These are phyloP conservation scores for Xylariaceae sp. DNA, from an alignment of 2,329 filamentous ascomycete species.

Conservation along the genomic window DNA sequence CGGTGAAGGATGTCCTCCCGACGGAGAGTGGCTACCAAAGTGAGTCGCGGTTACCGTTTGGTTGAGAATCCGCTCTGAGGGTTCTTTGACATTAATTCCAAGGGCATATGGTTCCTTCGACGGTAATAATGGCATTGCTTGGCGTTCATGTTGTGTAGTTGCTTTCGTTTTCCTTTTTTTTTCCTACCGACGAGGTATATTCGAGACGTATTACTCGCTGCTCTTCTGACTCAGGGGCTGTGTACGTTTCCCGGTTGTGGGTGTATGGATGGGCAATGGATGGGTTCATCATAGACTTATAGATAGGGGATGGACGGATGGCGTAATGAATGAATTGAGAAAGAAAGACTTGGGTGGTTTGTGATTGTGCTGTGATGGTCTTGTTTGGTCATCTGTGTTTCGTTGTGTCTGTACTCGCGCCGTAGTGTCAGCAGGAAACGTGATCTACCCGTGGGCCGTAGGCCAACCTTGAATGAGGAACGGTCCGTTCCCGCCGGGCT, in stretches of 20 bases:
- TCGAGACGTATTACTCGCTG: neutral
- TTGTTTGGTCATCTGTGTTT: too few species aligned
- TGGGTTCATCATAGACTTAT: constrained; percentile 15
- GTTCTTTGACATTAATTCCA: neutral
- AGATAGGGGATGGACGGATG: constrained; percentile 9
- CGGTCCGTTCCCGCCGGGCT: too few species aligned
- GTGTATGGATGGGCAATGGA: constrained; percentile 13
- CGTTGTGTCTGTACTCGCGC: too few species aligned
- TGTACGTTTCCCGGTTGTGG: constrained; percentile 18
- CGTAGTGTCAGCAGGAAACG: too few species aligned
- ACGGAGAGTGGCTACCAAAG: constrained; percentile 42
- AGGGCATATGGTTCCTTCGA: neutral
- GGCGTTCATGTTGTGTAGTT: constrained; percentile 16
- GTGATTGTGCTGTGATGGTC: neutral
- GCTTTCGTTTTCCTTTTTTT: constrained; percentile 12
- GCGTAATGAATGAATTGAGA: constrained; percentile 2
- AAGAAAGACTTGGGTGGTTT: neutral
- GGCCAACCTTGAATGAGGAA: too few species aligned
- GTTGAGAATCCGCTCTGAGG: constrained; percentile 10
- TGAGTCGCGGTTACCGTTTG: constrained; percentile 38
- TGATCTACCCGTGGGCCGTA: too few species aligned
- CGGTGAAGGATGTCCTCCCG: constrained; percentile 53
- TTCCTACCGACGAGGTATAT: constrained; percentile 1
- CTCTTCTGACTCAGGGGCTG: too few species aligned
- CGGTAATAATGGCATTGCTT: constrained; percentile 16